These are phyloP conservation scores for Globisporangium ultimum DNA, from an alignment of 352 stramenopile genomes.

Conservation along the genomic window DNA sequence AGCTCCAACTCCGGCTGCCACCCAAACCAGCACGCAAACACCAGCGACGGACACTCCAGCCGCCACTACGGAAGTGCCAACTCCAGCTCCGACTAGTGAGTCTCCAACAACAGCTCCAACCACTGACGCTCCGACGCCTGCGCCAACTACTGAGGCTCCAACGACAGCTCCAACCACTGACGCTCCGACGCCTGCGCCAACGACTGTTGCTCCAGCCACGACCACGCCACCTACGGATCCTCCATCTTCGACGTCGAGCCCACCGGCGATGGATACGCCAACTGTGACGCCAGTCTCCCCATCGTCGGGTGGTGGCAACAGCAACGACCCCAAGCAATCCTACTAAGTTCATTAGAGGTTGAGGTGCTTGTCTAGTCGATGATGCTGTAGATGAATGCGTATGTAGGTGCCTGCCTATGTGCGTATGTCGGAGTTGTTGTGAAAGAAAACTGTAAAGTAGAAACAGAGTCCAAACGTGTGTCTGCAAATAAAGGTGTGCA, in stretches of 20 bases:
- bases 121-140: neutral
- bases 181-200: neutral
- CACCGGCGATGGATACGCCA: neutral
- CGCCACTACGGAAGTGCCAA: too few species aligned
- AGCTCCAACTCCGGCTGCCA: neutral
- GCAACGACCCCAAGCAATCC: neutral
- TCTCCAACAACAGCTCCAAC: neutral
- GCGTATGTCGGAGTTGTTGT: too few species aligned
- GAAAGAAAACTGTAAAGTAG: too few species aligned
- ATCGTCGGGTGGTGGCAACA: neutral
- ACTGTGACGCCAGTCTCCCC: neutral
- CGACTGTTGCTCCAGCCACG: too few species aligned
- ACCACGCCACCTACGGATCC: neutral
- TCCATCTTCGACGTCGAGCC: neutral
- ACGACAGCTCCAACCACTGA: neutral
- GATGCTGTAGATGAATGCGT: too few species aligned
- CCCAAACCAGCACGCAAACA: too few species aligned
- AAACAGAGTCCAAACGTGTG: too few species aligned
- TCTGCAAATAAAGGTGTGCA: too few species aligned
- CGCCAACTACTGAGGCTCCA: neutral
- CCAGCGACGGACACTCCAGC: too few species aligned
- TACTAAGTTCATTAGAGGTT: conserved; percentile 3
- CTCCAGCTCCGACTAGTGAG: neutral
- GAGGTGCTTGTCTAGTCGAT: too few species aligned
- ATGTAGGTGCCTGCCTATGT: too few species aligned